Base-by-base conservation (phyloP, 495 filamentous ascomycete genomes). In the Xylaria curta region DNA sequence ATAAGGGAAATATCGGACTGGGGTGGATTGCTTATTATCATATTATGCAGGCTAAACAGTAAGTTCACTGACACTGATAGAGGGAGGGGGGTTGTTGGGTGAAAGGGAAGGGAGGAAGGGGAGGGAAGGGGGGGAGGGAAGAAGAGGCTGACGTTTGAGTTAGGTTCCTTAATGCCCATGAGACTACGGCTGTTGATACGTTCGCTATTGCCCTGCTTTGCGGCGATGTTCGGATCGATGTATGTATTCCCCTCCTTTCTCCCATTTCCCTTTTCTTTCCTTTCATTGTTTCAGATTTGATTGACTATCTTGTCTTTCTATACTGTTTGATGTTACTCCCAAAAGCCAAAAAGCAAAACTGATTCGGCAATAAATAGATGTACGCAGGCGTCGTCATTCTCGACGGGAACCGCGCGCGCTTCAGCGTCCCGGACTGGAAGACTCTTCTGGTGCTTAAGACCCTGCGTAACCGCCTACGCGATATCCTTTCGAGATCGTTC, bases 21-120 rank as follows among this genome's bases (percentile, higher is more conserved):
- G 89, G 89, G 76, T 97, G 92, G 90, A 80, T 98, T 56, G 94
- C 92, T 0, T 99, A 95, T 79, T 98, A 99, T 79, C 91, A 95
- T 73, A 97, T 98, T 71, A 97, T 98, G 94, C 94, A 97, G 81
- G 91, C 91, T 31, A 96, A 92, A 74, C 86, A 89, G 84, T 91
- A 86, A 74, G 86, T 79, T 19, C 46, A 2, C 1, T n/a, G n/a
- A n/a, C n/a, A n/a, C n/a, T n/a, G n/a, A n/a, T n/a, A n/a, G n/a
- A n/a, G n/a, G n/a, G n/a, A n/a, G n/a, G n/a, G n/a, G n/a, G n/a
- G n/a, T n/a, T n/a, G n/a, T n/a, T n/a, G n/a, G n/a, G n/a, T n/a
- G n/a, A n/a, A n/a, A n/a, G n/a, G n/a, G n/a, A n/a, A n/a, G n/a
- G n/a, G n/a, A n/a, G n/a, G n/a, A n/a, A n/a, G n/a, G n/a, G n/a